Evolutionary conservation across 1,284 basidiomycete species (phyloP).

Genomic region (Malassezia caprae): DNA sequence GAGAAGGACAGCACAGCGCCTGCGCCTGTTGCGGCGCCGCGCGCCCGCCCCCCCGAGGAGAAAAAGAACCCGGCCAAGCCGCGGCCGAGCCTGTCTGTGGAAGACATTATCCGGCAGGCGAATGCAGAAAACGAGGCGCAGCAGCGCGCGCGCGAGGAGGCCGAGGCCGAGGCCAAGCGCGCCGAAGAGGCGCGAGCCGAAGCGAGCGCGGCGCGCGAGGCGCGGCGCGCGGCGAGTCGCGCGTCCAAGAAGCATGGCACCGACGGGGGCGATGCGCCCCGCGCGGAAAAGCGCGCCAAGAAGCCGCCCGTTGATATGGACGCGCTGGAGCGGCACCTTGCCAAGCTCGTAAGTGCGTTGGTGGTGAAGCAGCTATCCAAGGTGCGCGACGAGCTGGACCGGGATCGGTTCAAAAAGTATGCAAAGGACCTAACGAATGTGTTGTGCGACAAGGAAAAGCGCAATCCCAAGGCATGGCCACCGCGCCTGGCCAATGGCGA

Average conservation of each 20-base stretch:
- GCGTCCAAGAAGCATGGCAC: not conserved
- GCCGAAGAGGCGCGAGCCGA: slow-evolving; percentile 18
- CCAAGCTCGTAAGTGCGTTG: slow-evolving; percentile 73
- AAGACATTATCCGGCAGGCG: slow-evolving; percentile 44
- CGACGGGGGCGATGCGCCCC: slow-evolving; percentile 17
- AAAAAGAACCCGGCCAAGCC: not conserved
- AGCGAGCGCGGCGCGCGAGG: not conserved
- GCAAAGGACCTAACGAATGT: slow-evolving; percentile 83
- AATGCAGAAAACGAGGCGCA: slow-evolving; percentile 29
- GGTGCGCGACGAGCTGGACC: slow-evolving; percentile 67
- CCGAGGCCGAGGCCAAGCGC: slow-evolving; percentile 17
- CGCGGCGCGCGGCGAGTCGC: not conserved
- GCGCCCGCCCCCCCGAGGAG: not conserved
- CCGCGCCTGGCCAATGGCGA: slow-evolving; percentile 49
- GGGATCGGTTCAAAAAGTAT: slow-evolving; percentile 83
- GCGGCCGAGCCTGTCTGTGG: slow-evolving; percentile 26
- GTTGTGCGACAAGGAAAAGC: slow-evolving; percentile 86
- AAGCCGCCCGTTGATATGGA: slow-evolving; percentile 4
- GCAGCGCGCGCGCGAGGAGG: slow-evolving; percentile 6
- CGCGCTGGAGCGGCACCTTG: slow-evolving; percentile 51
- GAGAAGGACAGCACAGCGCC: not conserved
- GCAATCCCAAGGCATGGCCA: slow-evolving; percentile 51
- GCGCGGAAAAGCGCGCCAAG: slow-evolving; percentile 24
- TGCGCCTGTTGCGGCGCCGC: not conserved
- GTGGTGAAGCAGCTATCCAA: slow-evolving; percentile 88